These are phyloP conservation scores for Verticillium albo-atrum DNA, from an alignment of 2,329 filamentous ascomycete species.

Conservation along the genomic window DNA sequence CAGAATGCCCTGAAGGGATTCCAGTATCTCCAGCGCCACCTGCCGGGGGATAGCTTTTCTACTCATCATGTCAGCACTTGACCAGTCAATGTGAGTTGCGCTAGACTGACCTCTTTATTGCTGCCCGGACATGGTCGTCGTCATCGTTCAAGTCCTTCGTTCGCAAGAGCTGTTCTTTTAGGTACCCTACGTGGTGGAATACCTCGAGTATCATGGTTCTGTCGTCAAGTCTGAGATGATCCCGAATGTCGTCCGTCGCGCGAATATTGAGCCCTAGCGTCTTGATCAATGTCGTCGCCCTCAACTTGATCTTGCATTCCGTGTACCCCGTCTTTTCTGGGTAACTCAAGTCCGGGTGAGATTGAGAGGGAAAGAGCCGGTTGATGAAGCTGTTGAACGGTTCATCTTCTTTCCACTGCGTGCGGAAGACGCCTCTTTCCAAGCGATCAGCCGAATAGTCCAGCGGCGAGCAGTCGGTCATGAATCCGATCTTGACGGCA, in stretches of 20 bases:
- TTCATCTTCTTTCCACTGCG: neutral
- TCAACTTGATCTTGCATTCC: conserved; percentile 2
- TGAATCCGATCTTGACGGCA: neutral
- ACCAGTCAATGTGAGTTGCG: neutral
- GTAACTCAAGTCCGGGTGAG: neutral
- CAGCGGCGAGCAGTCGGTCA: conserved; percentile 1
- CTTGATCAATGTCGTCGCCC: conserved; percentile 3
- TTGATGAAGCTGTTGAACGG: conserved; percentile 1
- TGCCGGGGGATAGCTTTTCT: conserved; percentile 11
- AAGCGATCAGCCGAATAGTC: neutral
- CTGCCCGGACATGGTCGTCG: neutral
- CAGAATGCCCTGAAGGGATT: conserved; percentile 9
- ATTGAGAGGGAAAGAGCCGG: neutral
- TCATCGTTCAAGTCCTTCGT: conserved; percentile 1
- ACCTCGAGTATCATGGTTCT: conserved; percentile 6
- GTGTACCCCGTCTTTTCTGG: neutral
- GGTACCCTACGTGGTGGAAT: conserved; percentile 7
- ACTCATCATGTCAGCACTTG: neutral
- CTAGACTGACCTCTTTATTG: neutral
- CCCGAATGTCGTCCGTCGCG: conserved; percentile 7
- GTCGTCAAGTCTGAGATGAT: conserved; percentile 8
- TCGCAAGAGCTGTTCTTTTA: conserved; percentile 10
- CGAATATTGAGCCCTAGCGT: conserved; percentile 2
- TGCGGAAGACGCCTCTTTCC: neutral
- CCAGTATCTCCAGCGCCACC: conserved; percentile 9